A percentile compares a stretch with the other conserved stretches of the same genome.
These are phyloP conservation scores for Debaryomycetaceae sp. DNA, from an alignment of 1,139 yeast species.

Conservation along the genomic window DNA sequence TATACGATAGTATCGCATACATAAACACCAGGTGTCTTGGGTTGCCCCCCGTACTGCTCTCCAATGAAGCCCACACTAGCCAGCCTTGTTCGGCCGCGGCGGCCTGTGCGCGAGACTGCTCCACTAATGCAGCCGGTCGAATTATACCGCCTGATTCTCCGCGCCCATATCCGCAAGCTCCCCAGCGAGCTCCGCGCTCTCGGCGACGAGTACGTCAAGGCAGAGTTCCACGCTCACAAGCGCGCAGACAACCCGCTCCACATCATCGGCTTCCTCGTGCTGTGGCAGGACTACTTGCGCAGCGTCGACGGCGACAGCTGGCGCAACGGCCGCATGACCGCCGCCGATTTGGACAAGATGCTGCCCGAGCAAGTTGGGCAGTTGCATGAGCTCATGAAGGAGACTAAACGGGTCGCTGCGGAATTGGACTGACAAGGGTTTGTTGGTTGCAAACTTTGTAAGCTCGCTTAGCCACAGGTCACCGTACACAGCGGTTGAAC, in stretches of 20 bases:
- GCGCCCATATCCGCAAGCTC: constrained; percentile 60
- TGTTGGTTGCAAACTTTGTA: too few relatives aligned
- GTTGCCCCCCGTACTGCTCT: too few relatives aligned
- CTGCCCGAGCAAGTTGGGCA: constrained; percentile 90
- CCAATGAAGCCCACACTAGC: constrained; percentile 43
- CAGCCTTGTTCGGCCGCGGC: constrained; percentile 42
- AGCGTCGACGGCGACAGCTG: constrained; percentile 68
- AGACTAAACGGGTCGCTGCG: constrained; percentile 50
- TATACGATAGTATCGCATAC: too few relatives aligned
- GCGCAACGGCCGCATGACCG: constrained; percentile 58
- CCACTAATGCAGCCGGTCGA: constrained; percentile 75
- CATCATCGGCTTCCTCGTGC: constrained; percentile 82
- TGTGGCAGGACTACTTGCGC: constrained; percentile 87
- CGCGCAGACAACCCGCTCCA: constrained; percentile 80
- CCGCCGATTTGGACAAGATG: constrained; percentile 65
- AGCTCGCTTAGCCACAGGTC: too few relatives aligned
- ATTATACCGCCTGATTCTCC: constrained; percentile 63
- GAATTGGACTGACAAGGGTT: constrained; percentile 20
- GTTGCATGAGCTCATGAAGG: constrained; percentile 37
- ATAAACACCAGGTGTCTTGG: too few relatives aligned
- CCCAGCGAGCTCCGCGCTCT: constrained; percentile 63
- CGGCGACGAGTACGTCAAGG: constrained; percentile 84
- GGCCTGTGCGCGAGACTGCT: constrained; percentile 41
- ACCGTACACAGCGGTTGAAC: too few relatives aligned
- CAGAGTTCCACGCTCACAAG: constrained; percentile 84